Evolutionary conservation across 1,139 yeast genomes (phyloP).

Genomic region (Yamadazyma kanchanaburiensis): DNA sequence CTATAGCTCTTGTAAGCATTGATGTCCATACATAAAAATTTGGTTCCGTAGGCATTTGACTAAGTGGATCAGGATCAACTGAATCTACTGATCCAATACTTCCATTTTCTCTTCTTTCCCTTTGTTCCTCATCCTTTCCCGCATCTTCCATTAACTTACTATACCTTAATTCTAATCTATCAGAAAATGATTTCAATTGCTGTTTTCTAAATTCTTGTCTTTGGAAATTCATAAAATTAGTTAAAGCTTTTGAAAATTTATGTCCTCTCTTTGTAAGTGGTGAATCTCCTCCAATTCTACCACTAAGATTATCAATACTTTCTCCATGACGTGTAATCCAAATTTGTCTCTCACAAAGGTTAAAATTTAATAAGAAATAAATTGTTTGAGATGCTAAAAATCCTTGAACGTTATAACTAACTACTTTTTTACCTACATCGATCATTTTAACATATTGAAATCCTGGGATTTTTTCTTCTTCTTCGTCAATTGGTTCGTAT

Average conservation of each 20-base stretch:
- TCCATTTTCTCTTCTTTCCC: background rate
- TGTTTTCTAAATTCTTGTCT: constrained; percentile 64
- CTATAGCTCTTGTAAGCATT: constrained; percentile 73
- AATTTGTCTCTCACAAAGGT: constrained; percentile 84
- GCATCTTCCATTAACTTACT: constrained; percentile 21
- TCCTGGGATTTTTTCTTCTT: constrained; percentile 56
- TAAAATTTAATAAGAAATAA: constrained; percentile 85
- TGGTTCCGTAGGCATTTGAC: constrained; percentile 52
- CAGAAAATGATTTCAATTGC: constrained; percentile 55
- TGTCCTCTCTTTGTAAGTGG: constrained; percentile 74
- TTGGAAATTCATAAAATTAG: constrained; percentile 71
- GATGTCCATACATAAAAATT: constrained; percentile 93
- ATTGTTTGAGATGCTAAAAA: constrained; percentile 92
- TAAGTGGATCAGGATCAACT: constrained; percentile 19
- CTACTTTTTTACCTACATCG: constrained; percentile 91
- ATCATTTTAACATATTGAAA: constrained; percentile 93
- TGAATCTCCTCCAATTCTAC: constrained; percentile 90
- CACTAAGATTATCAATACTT: constrained; percentile 75
- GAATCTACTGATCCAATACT: constrained; percentile 13
- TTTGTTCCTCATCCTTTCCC: too few species aligned
- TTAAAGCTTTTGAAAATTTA: constrained; percentile 67
- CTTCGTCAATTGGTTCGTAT: constrained; percentile 84
- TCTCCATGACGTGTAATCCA: constrained; percentile 98
- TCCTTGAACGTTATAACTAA: constrained; percentile 87
- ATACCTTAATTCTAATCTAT: constrained; percentile 40